Conservation (phyloP, 306 rosid genomes). For the Inga laurina region DNA sequence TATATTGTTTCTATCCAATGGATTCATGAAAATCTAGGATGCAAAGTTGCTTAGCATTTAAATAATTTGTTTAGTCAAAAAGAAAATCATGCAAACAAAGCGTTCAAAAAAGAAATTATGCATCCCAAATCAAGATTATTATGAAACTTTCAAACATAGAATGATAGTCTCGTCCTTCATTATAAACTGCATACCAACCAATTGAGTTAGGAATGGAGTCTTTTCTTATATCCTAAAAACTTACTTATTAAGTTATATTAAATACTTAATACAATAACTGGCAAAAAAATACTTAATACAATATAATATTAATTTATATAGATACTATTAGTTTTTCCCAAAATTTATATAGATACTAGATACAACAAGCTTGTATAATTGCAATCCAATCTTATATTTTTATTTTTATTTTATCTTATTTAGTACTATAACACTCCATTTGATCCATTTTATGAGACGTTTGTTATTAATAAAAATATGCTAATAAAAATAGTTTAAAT, state of each 20-base stretch:
- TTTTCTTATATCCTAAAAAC: conserved; percentile 15
- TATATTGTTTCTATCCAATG: conserved; percentile 1
- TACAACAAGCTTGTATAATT: no score
- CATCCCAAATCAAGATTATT: conserved; percentile 25
- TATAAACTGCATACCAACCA: conserved; percentile 12
- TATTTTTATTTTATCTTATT: no score
- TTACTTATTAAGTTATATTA: conserved; percentile 2
- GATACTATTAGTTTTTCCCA: no score
- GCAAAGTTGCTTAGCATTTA: conserved; percentile 34
- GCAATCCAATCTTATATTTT: background rate
- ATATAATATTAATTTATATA: background rate
- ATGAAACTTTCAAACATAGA: conserved; percentile 39
- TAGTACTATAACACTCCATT: no score
- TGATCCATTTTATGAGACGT: no score
- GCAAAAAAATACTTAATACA: no score
- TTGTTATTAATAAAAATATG: no score
- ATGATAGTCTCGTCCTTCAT: conserved; percentile 32
- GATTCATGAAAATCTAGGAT: conserved; percentile 21
- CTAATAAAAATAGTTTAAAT: no score
- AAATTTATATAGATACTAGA: background rate
- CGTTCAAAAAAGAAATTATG: conserved; percentile 25
- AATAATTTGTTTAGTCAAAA: conserved; percentile 24
- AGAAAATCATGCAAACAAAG: conserved; percentile 35
- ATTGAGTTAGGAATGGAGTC: conserved; percentile 20
- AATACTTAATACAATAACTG: conserved; percentile 24